Percentiles rank a stretch among this genome's conserved stretches.
These are phyloP conservation scores for Pestalotiopsis sp. DNA, from an alignment of 2,329 filamentous ascomycete genomes.

Conservation along the genomic window DNA sequence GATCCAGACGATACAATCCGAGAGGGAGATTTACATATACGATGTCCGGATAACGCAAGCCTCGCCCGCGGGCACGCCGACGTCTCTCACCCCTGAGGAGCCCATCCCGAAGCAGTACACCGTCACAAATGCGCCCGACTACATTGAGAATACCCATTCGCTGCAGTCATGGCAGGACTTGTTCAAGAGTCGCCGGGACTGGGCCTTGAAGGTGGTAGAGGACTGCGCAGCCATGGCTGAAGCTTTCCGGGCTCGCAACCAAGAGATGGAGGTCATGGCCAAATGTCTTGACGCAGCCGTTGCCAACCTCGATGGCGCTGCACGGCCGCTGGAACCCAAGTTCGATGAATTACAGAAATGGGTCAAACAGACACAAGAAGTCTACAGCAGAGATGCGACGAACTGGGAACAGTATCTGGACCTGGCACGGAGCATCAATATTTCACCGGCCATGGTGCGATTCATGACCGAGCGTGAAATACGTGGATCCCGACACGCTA, in stretches of 20 bases:
- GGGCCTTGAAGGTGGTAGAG: conserved; percentile 73
- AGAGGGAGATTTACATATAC: conserved; percentile 93
- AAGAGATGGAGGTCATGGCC: conserved; percentile 75
- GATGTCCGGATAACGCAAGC: conserved; percentile 75
- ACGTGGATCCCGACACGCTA: conserved; percentile 52
- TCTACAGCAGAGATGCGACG: conserved; percentile 65
- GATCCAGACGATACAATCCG: conserved; percentile 75
- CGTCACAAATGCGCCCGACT: conserved; percentile 75
- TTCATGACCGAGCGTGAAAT: conserved; percentile 61
- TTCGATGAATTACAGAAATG: conserved; percentile 72
- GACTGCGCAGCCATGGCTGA: conserved; percentile 69
- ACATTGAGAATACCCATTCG: conserved; percentile 76
- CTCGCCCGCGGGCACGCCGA: conserved; percentile 46
- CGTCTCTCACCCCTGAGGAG: conserved; percentile 49
- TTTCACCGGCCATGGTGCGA: conserved; percentile 66
- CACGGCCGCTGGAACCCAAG: conserved; percentile 72
- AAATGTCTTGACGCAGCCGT: conserved; percentile 83
- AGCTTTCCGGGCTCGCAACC: conserved; percentile 65
- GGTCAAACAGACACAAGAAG: conserved; percentile 67
- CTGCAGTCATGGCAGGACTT: conserved; percentile 87
- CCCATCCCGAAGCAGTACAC: conserved; percentile 58
- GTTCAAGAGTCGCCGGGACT: conserved; percentile 78
- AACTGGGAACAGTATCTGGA: conserved; percentile 72
- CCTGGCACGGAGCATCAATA: conserved; percentile 64
- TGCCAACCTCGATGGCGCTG: conserved; percentile 78